Conservation (phyloP, 139 green algal species). For the Micractinium conductrix region DNA sequence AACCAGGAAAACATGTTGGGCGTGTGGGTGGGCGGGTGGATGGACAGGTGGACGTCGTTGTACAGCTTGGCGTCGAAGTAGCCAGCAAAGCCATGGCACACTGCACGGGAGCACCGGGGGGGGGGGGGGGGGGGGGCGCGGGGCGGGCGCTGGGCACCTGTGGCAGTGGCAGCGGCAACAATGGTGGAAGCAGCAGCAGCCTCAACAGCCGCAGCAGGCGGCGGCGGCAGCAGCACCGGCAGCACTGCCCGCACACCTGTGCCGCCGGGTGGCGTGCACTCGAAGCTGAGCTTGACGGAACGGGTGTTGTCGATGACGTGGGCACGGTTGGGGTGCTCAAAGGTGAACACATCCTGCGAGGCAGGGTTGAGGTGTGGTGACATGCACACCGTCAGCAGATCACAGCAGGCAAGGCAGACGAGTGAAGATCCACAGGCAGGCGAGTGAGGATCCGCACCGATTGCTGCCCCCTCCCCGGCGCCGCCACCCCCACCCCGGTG, state of each 20-base stretch:
- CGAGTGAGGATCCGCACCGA: neutral
- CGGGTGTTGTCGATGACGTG: conserved; percentile 79
- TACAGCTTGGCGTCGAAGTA: conserved; percentile 98
- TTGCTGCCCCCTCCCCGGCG: too few species aligned
- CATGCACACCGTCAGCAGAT: too few species aligned
- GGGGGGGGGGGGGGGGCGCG: too few species aligned
- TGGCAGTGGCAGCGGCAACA: neutral
- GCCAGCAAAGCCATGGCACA: conserved; percentile 93
- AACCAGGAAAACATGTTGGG: conserved; percentile 95
- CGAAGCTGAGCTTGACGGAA: conserved; percentile 64
- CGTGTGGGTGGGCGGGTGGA: conserved; percentile 89
- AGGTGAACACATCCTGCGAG: conserved; percentile 87
- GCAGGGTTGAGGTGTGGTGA: neutral
- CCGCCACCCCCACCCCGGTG: neutral
- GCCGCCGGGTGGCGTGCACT: conserved; percentile 40
- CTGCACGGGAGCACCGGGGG: conserved; percentile 4
- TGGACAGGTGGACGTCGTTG: conserved; percentile 87
- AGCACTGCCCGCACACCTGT: neutral
- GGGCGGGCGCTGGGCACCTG: too few species aligned
- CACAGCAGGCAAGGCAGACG: neutral
- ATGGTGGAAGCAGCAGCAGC: neutral
- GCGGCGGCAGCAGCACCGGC: neutral
- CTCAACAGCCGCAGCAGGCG: neutral
- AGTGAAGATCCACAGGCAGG: neutral
- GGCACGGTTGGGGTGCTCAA: conserved; percentile 84